These are phyloP conservation scores for Peronospora farinosa DNA, from an alignment of 352 stramenopile species.

Conservation along the genomic window DNA sequence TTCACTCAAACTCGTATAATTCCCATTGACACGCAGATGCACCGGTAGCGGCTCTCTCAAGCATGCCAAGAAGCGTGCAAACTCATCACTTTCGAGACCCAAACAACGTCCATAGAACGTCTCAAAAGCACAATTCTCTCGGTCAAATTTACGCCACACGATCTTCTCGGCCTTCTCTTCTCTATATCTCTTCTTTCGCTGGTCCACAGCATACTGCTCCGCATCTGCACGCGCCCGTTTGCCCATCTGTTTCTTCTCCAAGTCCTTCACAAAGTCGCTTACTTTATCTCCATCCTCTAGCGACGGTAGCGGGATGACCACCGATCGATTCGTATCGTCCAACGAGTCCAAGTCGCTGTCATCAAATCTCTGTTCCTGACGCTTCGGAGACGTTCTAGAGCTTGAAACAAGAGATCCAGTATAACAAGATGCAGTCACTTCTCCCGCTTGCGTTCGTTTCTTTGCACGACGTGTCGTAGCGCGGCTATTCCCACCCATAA, in stretches of 20 bases:
- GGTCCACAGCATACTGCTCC: conserved; percentile 46
- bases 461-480: conserved; percentile 42
- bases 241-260: conserved; percentile 27
- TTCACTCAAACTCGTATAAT: conserved; percentile 75
- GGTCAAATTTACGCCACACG: conserved; percentile 84
- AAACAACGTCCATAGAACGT: conserved; percentile 78
- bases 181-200: conserved; percentile 53
- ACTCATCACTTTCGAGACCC: conserved; percentile 63
- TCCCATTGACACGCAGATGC: conserved; percentile 85
- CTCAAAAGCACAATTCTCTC: conserved; percentile 77
- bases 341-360: conserved; percentile 46
- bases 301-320: conserved; percentile 52
- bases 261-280: conserved; percentile 55
- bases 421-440: not conserved
- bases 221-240: conserved; percentile 52
- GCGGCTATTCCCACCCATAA: conserved; percentile 38
- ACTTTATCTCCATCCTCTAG: conserved; percentile 55
- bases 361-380: conserved; percentile 23
- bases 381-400: conserved; percentile 6
- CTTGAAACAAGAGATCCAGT: not conserved
- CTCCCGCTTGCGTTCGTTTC: conserved; percentile 26
- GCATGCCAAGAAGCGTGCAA: conserved; percentile 66
- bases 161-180: conserved; percentile 77
- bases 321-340: conserved; percentile 25
- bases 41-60: conserved; percentile 74